Conservation (phyloP, 2,329 filamentous ascomycete genomes). For the Phialemonium atrogriseum region DNA sequence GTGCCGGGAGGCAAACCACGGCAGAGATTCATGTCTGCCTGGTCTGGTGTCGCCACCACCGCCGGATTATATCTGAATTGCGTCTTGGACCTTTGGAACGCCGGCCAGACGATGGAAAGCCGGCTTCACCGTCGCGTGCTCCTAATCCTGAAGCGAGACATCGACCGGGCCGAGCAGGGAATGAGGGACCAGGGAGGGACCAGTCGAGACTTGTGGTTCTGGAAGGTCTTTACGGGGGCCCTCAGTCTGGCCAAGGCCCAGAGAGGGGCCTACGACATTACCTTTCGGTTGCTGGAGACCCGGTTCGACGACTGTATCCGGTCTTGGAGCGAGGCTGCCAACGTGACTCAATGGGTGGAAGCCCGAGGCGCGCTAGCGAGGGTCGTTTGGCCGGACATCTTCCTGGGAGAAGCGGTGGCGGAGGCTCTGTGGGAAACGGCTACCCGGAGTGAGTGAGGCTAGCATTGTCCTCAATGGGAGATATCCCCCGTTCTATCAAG, state of each 20-base stretch:
- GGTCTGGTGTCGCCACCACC: not conserved
- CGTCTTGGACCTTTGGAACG: conserved; percentile 3
- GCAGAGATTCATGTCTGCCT: conserved; percentile 1
- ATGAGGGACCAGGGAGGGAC: not conserved
- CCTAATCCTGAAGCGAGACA: conserved; percentile 1
- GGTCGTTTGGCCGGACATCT: conserved; percentile 1
- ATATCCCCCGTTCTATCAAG: too few species aligned
- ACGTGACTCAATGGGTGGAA: not conserved
- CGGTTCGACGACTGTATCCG: not conserved
- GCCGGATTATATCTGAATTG: conserved; percentile 2
- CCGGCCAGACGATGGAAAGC: not conserved
- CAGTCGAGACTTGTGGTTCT: conserved; percentile 2
- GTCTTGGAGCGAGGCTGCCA: not conserved
- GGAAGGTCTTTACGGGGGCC: conserved; percentile 2
- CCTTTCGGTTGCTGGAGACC: conserved; percentile 3
- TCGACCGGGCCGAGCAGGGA: not conserved
- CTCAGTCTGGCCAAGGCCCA: conserved; percentile 2
- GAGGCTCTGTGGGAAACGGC: not conserved
- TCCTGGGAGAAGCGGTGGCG: not conserved
- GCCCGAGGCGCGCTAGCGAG: not conserved
- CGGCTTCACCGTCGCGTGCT: not conserved
- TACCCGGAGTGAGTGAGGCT: too few species aligned
- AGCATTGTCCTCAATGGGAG: too few species aligned
- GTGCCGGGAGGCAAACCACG: too few species aligned
- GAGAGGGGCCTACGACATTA: conserved; percentile 10